Conservation (phyloP, 1,284 basidiomycete species). For the Anthracocystis setariae region DNA sequence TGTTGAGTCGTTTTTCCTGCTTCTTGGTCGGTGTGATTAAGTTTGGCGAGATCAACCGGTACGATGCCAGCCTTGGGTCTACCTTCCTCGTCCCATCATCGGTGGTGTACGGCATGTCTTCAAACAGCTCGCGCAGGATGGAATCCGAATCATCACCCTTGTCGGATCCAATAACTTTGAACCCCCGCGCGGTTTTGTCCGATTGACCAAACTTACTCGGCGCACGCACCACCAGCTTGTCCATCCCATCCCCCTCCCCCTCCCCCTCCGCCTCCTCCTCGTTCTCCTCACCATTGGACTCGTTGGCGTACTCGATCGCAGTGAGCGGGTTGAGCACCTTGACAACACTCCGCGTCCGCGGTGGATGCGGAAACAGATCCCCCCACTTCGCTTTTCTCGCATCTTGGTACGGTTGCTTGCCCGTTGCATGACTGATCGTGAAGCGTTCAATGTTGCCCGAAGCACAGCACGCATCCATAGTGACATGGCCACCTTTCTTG, state of each 20-base stretch:
- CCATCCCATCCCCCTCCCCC: slow-evolving; percentile 8
- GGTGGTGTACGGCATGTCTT: slow-evolving; percentile 5
- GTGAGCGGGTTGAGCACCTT: slow-evolving; percentile 33
- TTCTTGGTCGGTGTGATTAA: slow-evolving; percentile 38
- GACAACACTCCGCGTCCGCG: slow-evolving; percentile 17
- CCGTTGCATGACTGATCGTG: slow-evolving; percentile 89
- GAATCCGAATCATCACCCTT: slow-evolving; percentile 23
- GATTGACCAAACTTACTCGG: slow-evolving; percentile 12
- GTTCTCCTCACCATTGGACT: background rate
- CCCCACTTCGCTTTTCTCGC: slow-evolving; percentile 93
- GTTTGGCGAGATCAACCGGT: slow-evolving; percentile 38
- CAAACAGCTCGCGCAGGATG: slow-evolving; percentile 30
- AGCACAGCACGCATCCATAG: slow-evolving; percentile 86
- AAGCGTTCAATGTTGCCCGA: slow-evolving; percentile 88
- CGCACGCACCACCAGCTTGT: slow-evolving; percentile 14
- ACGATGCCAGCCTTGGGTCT: slow-evolving; percentile 13
- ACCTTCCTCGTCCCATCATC: background rate
- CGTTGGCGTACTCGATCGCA: slow-evolving; percentile 20
- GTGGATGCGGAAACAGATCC: slow-evolving; percentile 86
- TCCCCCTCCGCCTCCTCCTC: background rate
- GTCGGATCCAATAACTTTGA: slow-evolving; percentile 8
- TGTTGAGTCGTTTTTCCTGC: slow-evolving; percentile 23
- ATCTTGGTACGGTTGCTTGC: slow-evolving; percentile 93
- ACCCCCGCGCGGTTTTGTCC: background rate
- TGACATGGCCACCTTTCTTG: slow-evolving; percentile 91